A percentile compares a stretch with the other conserved stretches of the same genome.
Evolutionary conservation across 2,329 filamentous ascomycete genomes (phyloP).

Genomic region (Colletotrichum tropicale): DNA sequence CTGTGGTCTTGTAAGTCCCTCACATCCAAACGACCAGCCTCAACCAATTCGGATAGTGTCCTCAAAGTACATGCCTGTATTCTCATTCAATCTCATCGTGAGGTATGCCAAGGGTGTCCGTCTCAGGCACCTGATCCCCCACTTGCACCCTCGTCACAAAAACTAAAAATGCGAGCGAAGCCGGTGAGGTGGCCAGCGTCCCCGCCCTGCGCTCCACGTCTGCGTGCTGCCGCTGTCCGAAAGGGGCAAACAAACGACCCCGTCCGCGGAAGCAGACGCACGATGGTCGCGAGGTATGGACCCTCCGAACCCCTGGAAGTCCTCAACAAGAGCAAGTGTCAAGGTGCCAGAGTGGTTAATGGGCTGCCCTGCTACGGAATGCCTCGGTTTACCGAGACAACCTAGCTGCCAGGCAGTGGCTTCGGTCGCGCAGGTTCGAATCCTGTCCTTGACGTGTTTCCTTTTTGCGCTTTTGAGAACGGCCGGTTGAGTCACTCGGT

Average conservation of each 20-base stretch:
- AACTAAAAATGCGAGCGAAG: background rate
- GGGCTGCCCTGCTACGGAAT: conserved; percentile 18
- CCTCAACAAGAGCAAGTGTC: background rate
- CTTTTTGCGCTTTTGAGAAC: background rate
- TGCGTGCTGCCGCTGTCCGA: conserved; percentile 8
- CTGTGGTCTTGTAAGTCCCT: conserved; percentile 44
- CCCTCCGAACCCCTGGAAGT: background rate
- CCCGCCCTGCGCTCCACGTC: background rate
- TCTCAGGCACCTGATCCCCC: background rate
- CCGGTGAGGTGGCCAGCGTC: background rate
- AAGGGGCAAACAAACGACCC: background rate
- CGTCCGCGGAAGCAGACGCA: background rate
- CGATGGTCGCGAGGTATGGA: background rate
- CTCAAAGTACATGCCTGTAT: conserved; percentile 37
- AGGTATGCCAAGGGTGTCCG: background rate
- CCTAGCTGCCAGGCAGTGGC: conserved; percentile 14
- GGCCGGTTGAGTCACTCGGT: background rate
- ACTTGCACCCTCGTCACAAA: background rate
- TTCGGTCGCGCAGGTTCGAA: conserved; percentile 22
- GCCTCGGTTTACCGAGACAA: background rate
- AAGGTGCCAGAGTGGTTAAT: conserved; percentile 22
- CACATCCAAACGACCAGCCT: background rate
- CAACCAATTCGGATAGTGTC: background rate
- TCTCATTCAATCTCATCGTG: conserved; percentile 50
- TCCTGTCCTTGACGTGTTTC: conserved; percentile 14